phyloP scores from a whole-genome alignment of 805 yeast species.

The Teunomyces barrocoloradensis region DNA sequence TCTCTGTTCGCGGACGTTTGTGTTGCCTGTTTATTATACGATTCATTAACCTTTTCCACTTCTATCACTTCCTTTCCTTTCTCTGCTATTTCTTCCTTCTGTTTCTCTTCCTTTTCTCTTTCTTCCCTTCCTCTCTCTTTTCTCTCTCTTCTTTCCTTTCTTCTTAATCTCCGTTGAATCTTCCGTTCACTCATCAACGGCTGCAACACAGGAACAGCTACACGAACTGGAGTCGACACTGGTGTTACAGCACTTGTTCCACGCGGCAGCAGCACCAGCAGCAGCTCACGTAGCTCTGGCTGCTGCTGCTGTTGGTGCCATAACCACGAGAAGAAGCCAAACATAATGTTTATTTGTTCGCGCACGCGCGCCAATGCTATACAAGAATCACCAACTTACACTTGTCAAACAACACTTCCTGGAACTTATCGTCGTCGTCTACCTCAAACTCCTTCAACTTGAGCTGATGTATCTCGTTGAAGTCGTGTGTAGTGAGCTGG shows the following conservation, averaged over 20 bases:
- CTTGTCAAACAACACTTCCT: conserved; percentile 38
- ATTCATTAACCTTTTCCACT: too few species aligned
- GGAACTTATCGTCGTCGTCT: conserved; percentile 39
- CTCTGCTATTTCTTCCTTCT: not conserved
- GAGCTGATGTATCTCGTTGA: conserved; percentile 23
- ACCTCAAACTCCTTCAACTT: conserved; percentile 35
- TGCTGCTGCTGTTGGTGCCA: not conserved
- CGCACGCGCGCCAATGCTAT: conserved; percentile 2
- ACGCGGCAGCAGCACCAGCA: too few species aligned
- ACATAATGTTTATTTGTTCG: conserved; percentile 1
- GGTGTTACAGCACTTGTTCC: too few species aligned
- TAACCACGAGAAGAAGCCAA: not conserved
- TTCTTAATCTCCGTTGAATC: too few species aligned
- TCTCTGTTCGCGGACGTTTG: too few species aligned
- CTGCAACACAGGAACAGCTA: too few species aligned
- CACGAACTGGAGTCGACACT: too few species aligned
- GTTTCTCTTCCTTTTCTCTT: not conserved
- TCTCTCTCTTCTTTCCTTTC: not conserved
- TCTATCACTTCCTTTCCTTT: not conserved
- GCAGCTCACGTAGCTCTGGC: not conserved
- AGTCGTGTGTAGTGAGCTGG: conserved; percentile 25
- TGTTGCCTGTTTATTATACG: too few species aligned
- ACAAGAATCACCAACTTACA: conserved; percentile 38
- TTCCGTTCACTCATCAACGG: too few species aligned
- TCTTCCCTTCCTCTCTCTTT: too few species aligned